These are phyloP conservation scores for Gossypium gossypioides DNA, from an alignment of 441 rosid species.

Conservation along the genomic window DNA sequence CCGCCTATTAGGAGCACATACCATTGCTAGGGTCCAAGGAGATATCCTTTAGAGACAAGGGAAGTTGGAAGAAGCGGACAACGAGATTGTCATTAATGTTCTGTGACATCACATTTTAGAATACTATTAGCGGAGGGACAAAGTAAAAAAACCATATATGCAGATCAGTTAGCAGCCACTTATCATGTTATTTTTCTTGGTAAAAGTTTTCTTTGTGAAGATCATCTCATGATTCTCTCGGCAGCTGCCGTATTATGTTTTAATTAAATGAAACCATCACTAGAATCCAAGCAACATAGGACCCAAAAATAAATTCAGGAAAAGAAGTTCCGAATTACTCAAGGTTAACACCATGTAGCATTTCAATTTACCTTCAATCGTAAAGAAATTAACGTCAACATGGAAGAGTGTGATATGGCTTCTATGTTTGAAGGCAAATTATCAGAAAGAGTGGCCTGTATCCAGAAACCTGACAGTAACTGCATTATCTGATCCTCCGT, in stretches of 20 bases:
- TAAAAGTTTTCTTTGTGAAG: too few relatives aligned
- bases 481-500: constrained; percentile 86
- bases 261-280: too few relatives aligned
- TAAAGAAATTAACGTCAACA: constrained; percentile 57
- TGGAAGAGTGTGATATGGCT: constrained; percentile 81
- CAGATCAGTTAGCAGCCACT: background rate
- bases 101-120: constrained; percentile 34
- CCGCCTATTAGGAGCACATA: constrained; percentile 23
- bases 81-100: constrained; percentile 48
- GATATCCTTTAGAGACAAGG: constrained; percentile 52
- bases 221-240: too few relatives aligned
- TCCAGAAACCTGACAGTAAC: constrained; percentile 82
- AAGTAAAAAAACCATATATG: background rate
- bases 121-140: background rate
- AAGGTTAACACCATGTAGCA: background rate
- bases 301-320: background rate
- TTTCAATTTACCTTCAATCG: constrained; percentile 46
- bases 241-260: too few relatives aligned
- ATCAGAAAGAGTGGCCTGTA: constrained; percentile 68
- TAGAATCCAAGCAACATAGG: background rate
- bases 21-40: constrained; percentile 54
- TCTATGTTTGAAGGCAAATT: constrained; percentile 76
- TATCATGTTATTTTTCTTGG: background rate
- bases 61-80: constrained; percentile 73
- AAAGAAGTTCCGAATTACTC: background rate